Evolutionary conservation across 2,329 filamentous ascomycete genomes (phyloP), one percentile per base, ranked within the genome.

Genomic region (Orbilia blumenaviensis): DNA sequence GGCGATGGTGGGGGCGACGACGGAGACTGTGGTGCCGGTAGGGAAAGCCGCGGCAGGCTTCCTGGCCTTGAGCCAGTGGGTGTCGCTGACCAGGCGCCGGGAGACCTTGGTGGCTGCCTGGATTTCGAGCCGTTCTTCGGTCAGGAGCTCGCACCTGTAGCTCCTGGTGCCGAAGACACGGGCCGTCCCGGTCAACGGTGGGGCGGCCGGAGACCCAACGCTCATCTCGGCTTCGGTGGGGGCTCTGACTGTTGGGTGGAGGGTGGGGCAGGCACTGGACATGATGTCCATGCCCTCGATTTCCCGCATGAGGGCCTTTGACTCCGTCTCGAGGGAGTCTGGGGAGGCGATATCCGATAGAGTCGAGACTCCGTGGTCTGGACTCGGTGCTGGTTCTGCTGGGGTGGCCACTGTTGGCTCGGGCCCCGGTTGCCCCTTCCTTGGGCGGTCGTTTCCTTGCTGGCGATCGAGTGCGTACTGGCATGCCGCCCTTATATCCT

Each of bases 241-340:
- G 25, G 56, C 54, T 38, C 36, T 21, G 34, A 69, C 66, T 16
- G 27, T 42, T 12, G 54, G 56, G 32, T 69, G 66, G 29, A 29
- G 18, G 29, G 16, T 32, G 18, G 56, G 52, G n/a, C 25, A 25
- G 44, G 54, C 50, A 8, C 41, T 54, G 25, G 32, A 36, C 63
- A 67, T 68, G n/a, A 68, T 75, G 2, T 38, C 46, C 71, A 75
- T 75, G n/a, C 34, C 34, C 48, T 66, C 54, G 18, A 75, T 66
- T 36, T 75, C 71, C 12, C 44, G 14, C 48, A 68, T 64, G 9
- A 75, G 56, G 21, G 29, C 41, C 38, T 64, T 36, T 14, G 56
- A 58, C 48, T 68, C 71, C n/a, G 63, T 16, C 25, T 44, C 46
- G 38, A 32, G 9, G 36, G 36, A 60, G 50, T 27, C 63, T 8